These are phyloP conservation scores for Cicer judaicum DNA, from an alignment of 306 rosid genomes.

Conservation along the genomic window DNA sequence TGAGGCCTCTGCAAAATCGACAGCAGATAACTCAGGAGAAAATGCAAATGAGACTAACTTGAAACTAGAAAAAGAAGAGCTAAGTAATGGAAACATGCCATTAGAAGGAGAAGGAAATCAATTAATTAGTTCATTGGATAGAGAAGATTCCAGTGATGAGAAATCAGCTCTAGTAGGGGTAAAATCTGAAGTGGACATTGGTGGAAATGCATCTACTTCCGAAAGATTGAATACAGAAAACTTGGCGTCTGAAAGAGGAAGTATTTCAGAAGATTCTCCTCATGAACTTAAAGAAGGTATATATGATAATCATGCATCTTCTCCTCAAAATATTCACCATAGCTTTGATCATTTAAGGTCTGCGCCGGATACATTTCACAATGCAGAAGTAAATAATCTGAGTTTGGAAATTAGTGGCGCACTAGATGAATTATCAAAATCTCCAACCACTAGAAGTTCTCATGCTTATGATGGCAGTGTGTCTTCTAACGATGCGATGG, in stretches of 20 bases:
- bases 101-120: slow-evolving; percentile 39
- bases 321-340: slow-evolving; percentile 40
- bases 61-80: slow-evolving; percentile 43
- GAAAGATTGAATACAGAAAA: slow-evolving; percentile 45
- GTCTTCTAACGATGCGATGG: slow-evolving; percentile 72
- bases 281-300: neutral
- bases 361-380: slow-evolving; percentile 44
- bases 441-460: slow-evolving; percentile 57
- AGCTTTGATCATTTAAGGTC: slow-evolving; percentile 47
- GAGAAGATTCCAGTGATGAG: slow-evolving; percentile 37
- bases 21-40: slow-evolving; percentile 47
- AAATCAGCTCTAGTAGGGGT: slow-evolving; percentile 41
- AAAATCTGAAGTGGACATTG: slow-evolving; percentile 45
- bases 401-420: slow-evolving; percentile 56
- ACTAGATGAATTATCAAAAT: slow-evolving; percentile 51
- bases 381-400: slow-evolving; percentile 46
- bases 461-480: slow-evolving; percentile 78
- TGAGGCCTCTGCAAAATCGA: slow-evolving; percentile 46
- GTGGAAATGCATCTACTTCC: slow-evolving; percentile 47
- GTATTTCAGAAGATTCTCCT: slow-evolving; percentile 43
- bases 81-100: slow-evolving; percentile 39
- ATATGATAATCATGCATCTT: slow-evolving; percentile 44
- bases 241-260: slow-evolving; percentile 39
- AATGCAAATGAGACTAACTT: slow-evolving; percentile 40
- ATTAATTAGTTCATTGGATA: slow-evolving; percentile 13